phyloP scores from a whole-genome alignment of 1,284 basidiomycete species.

The Austroboletus olivaceoglutinosus region DNA sequence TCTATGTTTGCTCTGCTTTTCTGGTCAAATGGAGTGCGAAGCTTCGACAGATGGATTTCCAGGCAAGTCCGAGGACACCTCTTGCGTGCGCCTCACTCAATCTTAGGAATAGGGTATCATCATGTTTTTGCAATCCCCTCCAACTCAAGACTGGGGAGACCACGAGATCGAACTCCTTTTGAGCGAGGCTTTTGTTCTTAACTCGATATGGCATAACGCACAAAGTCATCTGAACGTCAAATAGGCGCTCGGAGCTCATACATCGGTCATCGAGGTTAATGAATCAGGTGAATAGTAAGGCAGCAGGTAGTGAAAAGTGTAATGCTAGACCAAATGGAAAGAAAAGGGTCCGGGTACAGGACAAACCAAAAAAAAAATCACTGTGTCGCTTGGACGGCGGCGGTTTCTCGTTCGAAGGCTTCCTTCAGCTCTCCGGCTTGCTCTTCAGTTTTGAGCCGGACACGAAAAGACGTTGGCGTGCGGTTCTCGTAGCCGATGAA shows the following conservation, averaged over 20 bases:
- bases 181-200: conserved; percentile 94
- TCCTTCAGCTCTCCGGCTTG: conserved; percentile 58
- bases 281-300: conserved; percentile 13
- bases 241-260: conserved; percentile 12
- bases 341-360: not conserved
- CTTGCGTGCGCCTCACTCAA: conserved; percentile 5
- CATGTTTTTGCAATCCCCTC: conserved; percentile 96
- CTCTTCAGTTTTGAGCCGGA: conserved; percentile 63
- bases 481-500: conserved; percentile 72
- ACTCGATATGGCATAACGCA: conserved; percentile 91
- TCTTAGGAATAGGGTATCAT: conserved; percentile 79
- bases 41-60: conserved; percentile 93
- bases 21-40: conserved; percentile 90
- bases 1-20: conserved; percentile 95
- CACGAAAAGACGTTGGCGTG: conserved; percentile 54
- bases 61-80: conserved; percentile 49
- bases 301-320: conserved; percentile 28
- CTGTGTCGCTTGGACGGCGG: conserved; percentile 39
- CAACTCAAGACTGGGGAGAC: conserved; percentile 94
- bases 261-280: not conserved
- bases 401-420: conserved; percentile 64
- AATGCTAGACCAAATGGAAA: conserved; percentile 11
- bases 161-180: conserved; percentile 94
- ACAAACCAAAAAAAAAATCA: conserved; percentile 8
- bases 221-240: conserved; percentile 80